Conservation (phyloP, 2,329 filamentous ascomycete genomes). For the Polychaeton citri region DNA sequence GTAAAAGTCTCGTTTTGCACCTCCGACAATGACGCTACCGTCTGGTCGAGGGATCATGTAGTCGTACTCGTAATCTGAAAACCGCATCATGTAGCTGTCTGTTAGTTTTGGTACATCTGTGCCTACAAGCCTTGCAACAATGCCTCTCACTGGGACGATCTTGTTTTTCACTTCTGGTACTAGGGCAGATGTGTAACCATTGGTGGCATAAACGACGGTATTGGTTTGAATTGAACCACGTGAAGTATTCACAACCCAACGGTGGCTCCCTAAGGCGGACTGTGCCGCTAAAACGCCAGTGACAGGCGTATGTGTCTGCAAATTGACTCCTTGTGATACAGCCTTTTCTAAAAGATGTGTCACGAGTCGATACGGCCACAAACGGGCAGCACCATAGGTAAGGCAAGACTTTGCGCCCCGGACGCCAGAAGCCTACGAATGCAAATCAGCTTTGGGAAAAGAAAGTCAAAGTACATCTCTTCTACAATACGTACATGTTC, state of each 20-base stretch:
- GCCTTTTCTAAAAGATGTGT: conserved; percentile 54
- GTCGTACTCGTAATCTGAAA: conserved; percentile 10
- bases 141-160: conserved; percentile 55
- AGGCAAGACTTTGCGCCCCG: conserved; percentile 24
- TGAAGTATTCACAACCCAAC: conserved; percentile 52
- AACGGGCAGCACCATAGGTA: conserved; percentile 44
- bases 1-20: conserved; percentile 25
- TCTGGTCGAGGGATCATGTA: conserved; percentile 34
- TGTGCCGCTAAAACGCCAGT: conserved; percentile 34
- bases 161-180: conserved; percentile 55
- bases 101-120: conserved; percentile 11
- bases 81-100: conserved; percentile 17
- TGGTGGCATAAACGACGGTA: conserved; percentile 64
- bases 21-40: conserved; percentile 33
- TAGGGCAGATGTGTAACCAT: conserved; percentile 69
- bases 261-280: conserved; percentile 6
- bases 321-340: conserved; percentile 41
- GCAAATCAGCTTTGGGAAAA: too few species aligned
- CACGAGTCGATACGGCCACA: conserved; percentile 81
- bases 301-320: conserved; percentile 63
- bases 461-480: too few species aligned
- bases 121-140: conserved; percentile 3
- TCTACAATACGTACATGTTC: conserved; percentile 14
- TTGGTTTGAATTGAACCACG: conserved; percentile 51
- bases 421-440: conserved; percentile 21